Evolutionary conservation across 2,329 filamentous ascomycete genomes (phyloP).

Genomic region (Didymella exigua): DNA sequence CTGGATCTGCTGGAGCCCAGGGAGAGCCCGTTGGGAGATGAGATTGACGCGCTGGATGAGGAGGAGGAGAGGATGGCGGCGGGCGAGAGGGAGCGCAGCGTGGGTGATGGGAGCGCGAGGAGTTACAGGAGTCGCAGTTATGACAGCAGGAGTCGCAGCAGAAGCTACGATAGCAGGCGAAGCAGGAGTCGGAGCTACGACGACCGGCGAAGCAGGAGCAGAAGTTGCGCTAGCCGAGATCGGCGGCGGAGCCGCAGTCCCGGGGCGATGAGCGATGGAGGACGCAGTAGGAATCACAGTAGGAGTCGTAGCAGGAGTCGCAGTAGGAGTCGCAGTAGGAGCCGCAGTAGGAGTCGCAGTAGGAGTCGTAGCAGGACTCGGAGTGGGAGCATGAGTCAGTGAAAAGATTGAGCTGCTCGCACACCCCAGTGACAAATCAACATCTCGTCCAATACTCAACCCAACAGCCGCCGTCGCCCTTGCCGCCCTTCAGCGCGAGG

Average conservation of each 20-base stretch:
- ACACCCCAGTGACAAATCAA: no score
- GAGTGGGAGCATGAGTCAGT: no score
- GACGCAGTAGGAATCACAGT: background rate
- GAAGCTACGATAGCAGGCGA: slow-evolving; percentile 16
- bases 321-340: background rate
- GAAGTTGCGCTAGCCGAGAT: slow-evolving; percentile 22
- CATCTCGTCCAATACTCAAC: no score
- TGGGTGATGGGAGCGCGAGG: slow-evolving; percentile 19
- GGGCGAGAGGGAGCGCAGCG: slow-evolving; percentile 16
- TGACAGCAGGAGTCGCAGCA: slow-evolving; percentile 16
- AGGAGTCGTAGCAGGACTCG: no score
- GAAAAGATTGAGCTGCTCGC: no score
- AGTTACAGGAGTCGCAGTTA: slow-evolving; percentile 8
- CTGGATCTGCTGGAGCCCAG: slow-evolving; percentile 84
- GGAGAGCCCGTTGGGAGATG: slow-evolving; percentile 79
- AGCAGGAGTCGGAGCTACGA: slow-evolving; percentile 1
- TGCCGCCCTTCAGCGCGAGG: no score
- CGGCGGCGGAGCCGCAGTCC: slow-evolving; percentile 9
- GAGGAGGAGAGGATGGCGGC: slow-evolving; percentile 18
- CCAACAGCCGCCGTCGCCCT: no score
- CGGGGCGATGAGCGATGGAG: background rate
- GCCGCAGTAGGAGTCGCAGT: no score
- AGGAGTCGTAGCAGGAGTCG: background rate
- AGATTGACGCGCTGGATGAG: slow-evolving; percentile 64
- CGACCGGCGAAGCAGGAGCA: slow-evolving; percentile 10